Conservation (phyloP, 2,329 filamentous ascomycete species). For the Penicillium sp. region DNA sequence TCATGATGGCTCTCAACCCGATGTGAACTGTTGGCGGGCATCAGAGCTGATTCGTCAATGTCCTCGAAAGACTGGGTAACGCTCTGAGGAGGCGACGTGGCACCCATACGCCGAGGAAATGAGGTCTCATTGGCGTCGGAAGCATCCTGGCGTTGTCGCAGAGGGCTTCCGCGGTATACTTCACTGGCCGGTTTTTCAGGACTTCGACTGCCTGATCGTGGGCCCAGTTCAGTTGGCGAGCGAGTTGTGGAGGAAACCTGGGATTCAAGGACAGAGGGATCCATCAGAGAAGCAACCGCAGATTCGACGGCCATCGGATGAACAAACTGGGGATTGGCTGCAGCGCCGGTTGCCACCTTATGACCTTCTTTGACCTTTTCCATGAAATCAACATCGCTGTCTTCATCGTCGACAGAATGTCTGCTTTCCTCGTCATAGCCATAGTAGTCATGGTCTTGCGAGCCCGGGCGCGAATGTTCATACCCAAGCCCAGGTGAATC, state of each 20-base stretch:
- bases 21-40: constrained; percentile 63
- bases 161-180: constrained; percentile 42
- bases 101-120: constrained; percentile 40
- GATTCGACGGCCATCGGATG: constrained; percentile 76
- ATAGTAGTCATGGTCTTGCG: constrained; percentile 29
- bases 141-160: constrained; percentile 44
- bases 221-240: constrained; percentile 41
- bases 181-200: constrained; percentile 26
- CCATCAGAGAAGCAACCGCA: constrained; percentile 82
- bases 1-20: constrained; percentile 67
- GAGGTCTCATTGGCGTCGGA: constrained; percentile 38
- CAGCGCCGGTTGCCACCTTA: constrained; percentile 65
- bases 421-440: constrained; percentile 53
- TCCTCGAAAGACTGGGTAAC: constrained; percentile 48
- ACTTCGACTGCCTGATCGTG: constrained; percentile 35
- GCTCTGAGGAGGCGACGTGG: constrained; percentile 54
- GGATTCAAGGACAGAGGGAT: constrained; percentile 70
- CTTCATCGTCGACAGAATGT: constrained; percentile 48
- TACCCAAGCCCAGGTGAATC: constrained; percentile 39
- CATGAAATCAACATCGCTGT: constrained; percentile 55
- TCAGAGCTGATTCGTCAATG: constrained; percentile 51
- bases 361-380: constrained; percentile 62
- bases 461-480: constrained; percentile 31
- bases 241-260: constrained; percentile 50
- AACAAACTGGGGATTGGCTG: constrained; percentile 71